Evolutionary conservation across 257 asterid species (phyloP).

Genomic region (Solanum pinnatisectum): DNA sequence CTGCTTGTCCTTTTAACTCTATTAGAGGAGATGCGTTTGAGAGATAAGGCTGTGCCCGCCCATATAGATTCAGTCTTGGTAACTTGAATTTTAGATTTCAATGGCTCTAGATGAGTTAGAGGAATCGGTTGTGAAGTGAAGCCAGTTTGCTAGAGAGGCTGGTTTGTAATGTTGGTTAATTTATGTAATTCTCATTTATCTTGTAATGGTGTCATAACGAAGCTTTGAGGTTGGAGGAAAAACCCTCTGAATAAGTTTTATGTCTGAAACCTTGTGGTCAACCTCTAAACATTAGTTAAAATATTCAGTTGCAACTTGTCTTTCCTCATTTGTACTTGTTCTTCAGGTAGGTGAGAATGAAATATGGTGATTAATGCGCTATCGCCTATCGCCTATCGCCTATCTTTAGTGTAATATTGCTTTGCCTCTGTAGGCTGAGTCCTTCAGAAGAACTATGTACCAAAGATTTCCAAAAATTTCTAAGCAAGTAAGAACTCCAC

Average conservation of each 20-base stretch:
- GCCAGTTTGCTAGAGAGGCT: not conserved
- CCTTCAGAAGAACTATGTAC: no score
- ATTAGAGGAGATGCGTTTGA: constrained; percentile 28
- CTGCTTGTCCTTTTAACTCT: constrained; percentile 45
- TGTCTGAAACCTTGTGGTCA: not conserved
- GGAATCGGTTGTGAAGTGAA: not conserved
- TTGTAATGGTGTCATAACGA: not conserved
- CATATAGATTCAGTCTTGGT: not conserved
- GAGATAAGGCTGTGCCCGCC: constrained; percentile 15
- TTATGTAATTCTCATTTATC: not conserved
- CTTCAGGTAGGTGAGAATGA: not conserved
- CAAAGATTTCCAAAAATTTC: not conserved
- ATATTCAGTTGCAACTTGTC: not conserved
- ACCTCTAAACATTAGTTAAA: not conserved
- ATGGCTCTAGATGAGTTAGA: not conserved
- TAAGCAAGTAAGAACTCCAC: not conserved
- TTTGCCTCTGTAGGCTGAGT: not conserved
- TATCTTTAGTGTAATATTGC: not conserved
- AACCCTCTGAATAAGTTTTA: not conserved
- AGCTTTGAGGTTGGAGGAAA: not conserved
- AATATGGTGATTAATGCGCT: not conserved
- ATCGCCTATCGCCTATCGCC: not conserved
- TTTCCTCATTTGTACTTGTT: not conserved
- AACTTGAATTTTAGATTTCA: not conserved
- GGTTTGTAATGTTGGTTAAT: not conserved